Evolutionary conservation across 2,329 filamentous ascomycete species (phyloP), one percentile per base, ranked within the genome.

Genomic region (Pseudogymnoascus sp.): DNA sequence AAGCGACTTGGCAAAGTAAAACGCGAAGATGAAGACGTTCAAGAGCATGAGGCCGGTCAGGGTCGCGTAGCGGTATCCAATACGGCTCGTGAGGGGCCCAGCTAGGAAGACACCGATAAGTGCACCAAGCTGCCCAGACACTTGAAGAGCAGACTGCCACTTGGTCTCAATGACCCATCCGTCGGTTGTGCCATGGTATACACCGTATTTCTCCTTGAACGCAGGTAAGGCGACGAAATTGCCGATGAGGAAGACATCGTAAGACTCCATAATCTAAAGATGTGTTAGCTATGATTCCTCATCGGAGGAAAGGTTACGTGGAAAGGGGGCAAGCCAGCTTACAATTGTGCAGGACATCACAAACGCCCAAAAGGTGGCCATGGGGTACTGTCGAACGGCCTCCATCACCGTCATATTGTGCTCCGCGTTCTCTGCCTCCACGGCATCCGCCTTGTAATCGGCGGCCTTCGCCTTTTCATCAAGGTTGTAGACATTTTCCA

Each of bases 171-270:
- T 82, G 62, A 80, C 72, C 0, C 63, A 70, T 33, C 73, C 62
- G 43, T 28, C 7, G 1, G 63, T 38, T 2, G 67, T 64, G 2
- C 59, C 68, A 16, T 63, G 43, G 65, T 72, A 70, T 24, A 82
- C 72, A 64, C 83, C 83, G 67, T 76, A 85, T 2, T 74, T 66
- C 0, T 75, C 2, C 40, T 69, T 73, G 73, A 85, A 85, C 10
- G 70, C 65, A 16, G 74, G 64, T 6, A 81, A 77, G 63, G 83
- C 82, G 43, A 85, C 73, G 71, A 86, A 37, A 68, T 78, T 84
- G 84, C 86, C 67, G 70, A 81, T 83, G 28, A 86, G 75, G 75
- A 86, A 85, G 65, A 85, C 80, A 70, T 79, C 79, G 77, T 84
- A 86, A 3, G 83, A 81, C 70, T 86, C 84, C 84, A 86, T 86